Conservation (phyloP, 1,139 yeast genomes). For the Yamadazyma spencermartinsiae region DNA sequence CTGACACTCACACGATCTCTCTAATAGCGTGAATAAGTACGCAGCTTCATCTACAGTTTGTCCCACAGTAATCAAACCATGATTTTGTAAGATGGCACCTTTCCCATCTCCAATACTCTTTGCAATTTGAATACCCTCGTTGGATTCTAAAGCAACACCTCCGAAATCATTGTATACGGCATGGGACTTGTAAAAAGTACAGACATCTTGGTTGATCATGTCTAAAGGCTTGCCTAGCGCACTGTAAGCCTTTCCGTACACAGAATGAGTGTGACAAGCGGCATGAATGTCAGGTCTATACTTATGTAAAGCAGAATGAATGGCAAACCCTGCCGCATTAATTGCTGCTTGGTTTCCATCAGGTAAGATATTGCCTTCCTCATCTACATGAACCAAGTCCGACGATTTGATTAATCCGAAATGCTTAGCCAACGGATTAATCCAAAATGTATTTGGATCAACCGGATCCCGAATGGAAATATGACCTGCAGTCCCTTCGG, state of each 20-base stretch:
- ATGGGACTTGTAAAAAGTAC: conserved; percentile 66
- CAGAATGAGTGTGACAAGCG: conserved; percentile 80
- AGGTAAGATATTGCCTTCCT: conserved; percentile 61
- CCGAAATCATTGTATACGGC: conserved; percentile 70
- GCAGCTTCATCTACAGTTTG: conserved; percentile 83
- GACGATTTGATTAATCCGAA: conserved; percentile 67
- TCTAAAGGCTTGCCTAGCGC: conserved; percentile 70
- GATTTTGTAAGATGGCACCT: conserved; percentile 71
- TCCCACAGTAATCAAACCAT: conserved; percentile 79
- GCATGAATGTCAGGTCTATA: conserved; percentile 80
- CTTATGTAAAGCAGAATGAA: conserved; percentile 74
- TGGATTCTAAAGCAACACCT: conserved; percentile 75
- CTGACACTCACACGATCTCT: conserved; percentile 71
- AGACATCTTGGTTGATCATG: conserved; percentile 79
- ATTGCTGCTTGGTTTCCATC: conserved; percentile 69
- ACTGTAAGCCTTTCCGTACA: conserved; percentile 73
- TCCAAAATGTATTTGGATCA: conserved; percentile 72
- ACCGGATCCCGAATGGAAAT: conserved; percentile 79
- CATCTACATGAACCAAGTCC: conserved; percentile 78
- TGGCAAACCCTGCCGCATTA: conserved; percentile 79
- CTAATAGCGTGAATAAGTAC: conserved; percentile 65
- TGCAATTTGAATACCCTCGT: conserved; percentile 71
- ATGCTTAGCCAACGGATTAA: conserved; percentile 73
- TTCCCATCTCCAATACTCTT: conserved; percentile 63
- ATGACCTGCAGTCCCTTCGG: conserved; percentile 83